Percentiles rank a stretch among this genome's conserved stretches.
Conservation (phyloP, 2,329 filamentous ascomycete genomes). For the Penicillium sp. region DNA sequence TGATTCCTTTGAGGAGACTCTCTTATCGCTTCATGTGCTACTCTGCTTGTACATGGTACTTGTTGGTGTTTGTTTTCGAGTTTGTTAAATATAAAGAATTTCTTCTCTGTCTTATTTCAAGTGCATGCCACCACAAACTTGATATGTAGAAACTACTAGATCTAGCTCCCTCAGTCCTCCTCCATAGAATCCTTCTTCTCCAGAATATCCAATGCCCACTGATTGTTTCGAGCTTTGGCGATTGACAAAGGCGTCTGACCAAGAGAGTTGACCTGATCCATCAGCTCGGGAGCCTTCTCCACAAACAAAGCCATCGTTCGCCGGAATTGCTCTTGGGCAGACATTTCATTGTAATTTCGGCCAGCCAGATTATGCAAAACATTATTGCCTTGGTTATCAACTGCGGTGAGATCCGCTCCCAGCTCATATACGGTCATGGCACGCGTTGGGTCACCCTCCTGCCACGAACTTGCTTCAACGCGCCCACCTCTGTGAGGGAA, state of each 20-base stretch:
- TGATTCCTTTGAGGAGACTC: neutral
- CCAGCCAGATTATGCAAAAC: constrained; percentile 17
- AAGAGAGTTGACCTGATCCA: constrained; percentile 4
- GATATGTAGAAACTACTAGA: neutral
- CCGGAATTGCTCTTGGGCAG: neutral
- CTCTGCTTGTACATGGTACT: neutral
- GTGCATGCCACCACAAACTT: neutral
- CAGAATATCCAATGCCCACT: constrained; percentile 2
- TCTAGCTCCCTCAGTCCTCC: neutral
- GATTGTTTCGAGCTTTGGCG: neutral
- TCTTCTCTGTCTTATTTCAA: neutral
- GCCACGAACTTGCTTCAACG: neutral
- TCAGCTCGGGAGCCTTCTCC: constrained; percentile 12
- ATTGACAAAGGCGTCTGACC: constrained; percentile 12
- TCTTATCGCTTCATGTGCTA: neutral
- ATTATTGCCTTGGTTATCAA: constrained; percentile 12
- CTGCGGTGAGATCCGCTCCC: constrained; percentile 15
- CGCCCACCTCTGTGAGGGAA: constrained; percentile 9
- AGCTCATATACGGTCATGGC: constrained; percentile 18
- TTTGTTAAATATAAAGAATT: neutral
- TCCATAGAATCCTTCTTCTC: neutral
- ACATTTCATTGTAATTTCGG: neutral
- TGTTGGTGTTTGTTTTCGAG: neutral
- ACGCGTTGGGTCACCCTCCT: constrained; percentile 15
- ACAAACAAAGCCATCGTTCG: constrained; percentile 11